These are phyloP conservation scores for Citrus inodora DNA, from an alignment of 345 rosid genomes.

Conservation along the genomic window DNA sequence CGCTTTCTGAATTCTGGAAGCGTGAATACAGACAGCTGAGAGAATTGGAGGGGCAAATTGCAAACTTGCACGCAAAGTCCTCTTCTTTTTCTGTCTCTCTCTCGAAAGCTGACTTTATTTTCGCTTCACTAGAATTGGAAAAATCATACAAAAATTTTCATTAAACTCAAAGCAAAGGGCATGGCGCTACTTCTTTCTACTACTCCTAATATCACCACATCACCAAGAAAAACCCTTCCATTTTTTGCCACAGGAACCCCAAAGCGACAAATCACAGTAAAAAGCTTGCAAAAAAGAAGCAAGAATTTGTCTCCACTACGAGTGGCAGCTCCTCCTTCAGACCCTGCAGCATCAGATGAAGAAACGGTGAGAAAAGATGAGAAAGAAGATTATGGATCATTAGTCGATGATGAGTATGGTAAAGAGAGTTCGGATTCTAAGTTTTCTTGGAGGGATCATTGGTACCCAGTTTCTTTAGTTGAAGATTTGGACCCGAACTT, in stretches of 20 bases:
- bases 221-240: not conserved
- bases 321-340: constrained; percentile 62
- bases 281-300: not conserved
- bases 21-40: not conserved
- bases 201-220: constrained; percentile 17
- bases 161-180: not conserved
- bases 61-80: constrained; percentile 30
- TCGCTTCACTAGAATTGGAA: too few relatives aligned
- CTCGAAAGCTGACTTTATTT: not conserved
- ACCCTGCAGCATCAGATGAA: constrained; percentile 32
- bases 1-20: not conserved
- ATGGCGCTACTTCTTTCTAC: constrained; percentile 26
- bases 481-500: constrained; percentile 76
- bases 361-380: constrained; percentile 18
- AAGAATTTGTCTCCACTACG: constrained; percentile 28
- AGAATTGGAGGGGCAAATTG: not conserved
- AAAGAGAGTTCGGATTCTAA: constrained; percentile 53
- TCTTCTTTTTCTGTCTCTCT: not conserved
- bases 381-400: constrained; percentile 23
- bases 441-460: constrained; percentile 92
- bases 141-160: not conserved
- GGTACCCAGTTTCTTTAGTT: constrained; percentile 91
- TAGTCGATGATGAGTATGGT: constrained; percentile 46
- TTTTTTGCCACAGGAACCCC: constrained; percentile 21
- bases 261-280: constrained; percentile 12